Evolutionary conservation across 305 asterid genomes (phyloP).

Genomic region (Solanum chacoense): DNA sequence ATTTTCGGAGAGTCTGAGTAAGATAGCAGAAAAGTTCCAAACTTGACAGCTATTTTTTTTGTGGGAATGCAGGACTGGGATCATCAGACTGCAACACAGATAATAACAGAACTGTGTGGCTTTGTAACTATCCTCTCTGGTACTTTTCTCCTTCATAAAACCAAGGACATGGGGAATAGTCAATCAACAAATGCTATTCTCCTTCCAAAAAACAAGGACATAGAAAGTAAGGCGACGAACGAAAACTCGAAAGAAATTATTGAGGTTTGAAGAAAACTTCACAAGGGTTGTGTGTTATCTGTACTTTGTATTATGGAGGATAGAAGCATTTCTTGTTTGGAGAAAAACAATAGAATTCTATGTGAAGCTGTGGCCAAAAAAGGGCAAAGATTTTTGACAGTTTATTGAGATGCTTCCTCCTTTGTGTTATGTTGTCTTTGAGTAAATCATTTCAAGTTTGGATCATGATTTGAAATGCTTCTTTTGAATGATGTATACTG

Average conservation of each 20-base stretch:
- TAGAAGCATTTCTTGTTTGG: not conserved
- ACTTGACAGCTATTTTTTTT: not conserved
- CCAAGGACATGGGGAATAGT: slow-evolving; percentile 61
- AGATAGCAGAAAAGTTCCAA: not conserved
- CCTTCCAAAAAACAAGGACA: not conserved
- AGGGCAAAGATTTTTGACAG: not conserved
- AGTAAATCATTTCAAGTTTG: not conserved
- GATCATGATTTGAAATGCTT: not conserved
- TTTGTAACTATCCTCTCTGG: slow-evolving; percentile 75
- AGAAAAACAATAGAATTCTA: not conserved
- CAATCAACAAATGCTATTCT: slow-evolving; percentile 2
- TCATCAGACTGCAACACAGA: slow-evolving; percentile 43
- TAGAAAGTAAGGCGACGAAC: not conserved
- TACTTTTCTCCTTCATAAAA: slow-evolving; percentile 80
- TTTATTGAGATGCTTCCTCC: not conserved
- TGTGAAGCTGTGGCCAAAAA: not conserved
- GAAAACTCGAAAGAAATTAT: not conserved
- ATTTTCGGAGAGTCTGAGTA: not conserved
- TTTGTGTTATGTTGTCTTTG: not conserved
- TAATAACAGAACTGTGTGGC: slow-evolving; percentile 60
- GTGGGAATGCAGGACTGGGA: slow-evolving; percentile 53
- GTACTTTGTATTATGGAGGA: not conserved
- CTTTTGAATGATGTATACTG: not conserved
- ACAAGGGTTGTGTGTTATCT: not conserved
- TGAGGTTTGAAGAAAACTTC: not conserved